These are phyloP conservation scores for Colletotrichum liriopes DNA, from an alignment of 2,329 filamentous ascomycete species.

Conservation along the genomic window DNA sequence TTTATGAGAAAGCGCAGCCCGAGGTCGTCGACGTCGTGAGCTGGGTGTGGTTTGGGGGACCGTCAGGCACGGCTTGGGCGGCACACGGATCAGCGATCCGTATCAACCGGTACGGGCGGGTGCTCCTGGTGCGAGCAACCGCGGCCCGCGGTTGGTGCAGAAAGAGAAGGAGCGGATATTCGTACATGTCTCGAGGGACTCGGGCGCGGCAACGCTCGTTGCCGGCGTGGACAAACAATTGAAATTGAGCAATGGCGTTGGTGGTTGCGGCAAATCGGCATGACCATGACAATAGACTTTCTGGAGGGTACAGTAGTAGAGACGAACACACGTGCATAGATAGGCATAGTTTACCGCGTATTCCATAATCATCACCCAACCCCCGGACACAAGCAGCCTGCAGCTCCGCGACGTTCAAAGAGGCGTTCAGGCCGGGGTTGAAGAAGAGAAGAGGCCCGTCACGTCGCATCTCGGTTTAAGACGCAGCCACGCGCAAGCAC, in stretches of 20 bases:
- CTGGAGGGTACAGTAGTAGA: background rate
- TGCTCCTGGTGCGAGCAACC: background rate
- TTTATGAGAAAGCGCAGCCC: slow-evolving; percentile 44
- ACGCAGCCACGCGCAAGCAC: background rate
- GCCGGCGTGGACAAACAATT: slow-evolving; percentile 7
- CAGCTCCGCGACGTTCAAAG: background rate
- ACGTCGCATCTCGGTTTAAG: slow-evolving; percentile 14
- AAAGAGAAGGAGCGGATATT: background rate
- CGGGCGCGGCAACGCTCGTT: background rate
- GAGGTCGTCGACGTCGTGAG: slow-evolving; percentile 34
- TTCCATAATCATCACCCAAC: background rate
- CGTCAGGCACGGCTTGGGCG: background rate
- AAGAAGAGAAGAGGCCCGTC: background rate
- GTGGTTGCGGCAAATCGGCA: slow-evolving; percentile 26
- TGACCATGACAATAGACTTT: slow-evolving; percentile 29
- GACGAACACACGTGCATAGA: background rate
- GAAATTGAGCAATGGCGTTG: slow-evolving; percentile 38
- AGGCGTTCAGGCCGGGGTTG: background rate
- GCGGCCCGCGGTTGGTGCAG: background rate
- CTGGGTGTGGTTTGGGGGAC: background rate
- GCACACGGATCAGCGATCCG: background rate
- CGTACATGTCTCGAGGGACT: background rate
- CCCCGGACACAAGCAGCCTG: background rate
- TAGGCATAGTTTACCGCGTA: background rate
- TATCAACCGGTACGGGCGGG: background rate